phyloP scores from a whole-genome alignment of 352 stramenopile species.

The Phytopythium sindhum region DNA sequence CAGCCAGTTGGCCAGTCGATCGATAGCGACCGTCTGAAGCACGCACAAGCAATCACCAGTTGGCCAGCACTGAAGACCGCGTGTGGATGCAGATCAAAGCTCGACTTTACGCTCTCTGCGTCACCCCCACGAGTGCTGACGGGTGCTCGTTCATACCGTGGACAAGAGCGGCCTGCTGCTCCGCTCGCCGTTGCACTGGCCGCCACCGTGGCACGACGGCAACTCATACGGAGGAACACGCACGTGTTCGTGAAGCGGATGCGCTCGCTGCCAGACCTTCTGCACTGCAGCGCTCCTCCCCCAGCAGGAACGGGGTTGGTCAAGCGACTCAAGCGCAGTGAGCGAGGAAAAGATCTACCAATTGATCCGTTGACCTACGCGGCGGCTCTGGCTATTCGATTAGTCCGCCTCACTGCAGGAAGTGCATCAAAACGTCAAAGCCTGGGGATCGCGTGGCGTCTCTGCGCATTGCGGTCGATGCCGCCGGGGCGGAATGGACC shows the following conservation, averaged over 20 bases:
- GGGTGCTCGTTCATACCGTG: background rate
- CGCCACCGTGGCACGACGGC: background rate
- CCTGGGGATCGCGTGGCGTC: too few relatives aligned
- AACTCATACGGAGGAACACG: constrained; percentile 1
- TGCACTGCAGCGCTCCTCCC: too few relatives aligned
- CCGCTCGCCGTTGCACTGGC: background rate
- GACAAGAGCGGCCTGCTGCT: background rate
- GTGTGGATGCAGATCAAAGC: background rate
- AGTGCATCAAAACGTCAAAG: too few relatives aligned
- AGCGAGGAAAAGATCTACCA: background rate
- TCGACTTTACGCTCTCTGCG: background rate
- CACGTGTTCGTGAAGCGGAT: background rate
- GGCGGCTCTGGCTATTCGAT: background rate
- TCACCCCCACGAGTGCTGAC: too few relatives aligned
- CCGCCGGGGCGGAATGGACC: too few relatives aligned
- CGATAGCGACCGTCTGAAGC: background rate
- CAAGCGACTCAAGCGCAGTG: too few relatives aligned
- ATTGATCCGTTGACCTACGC: background rate
- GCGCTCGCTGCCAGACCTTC: too few relatives aligned
- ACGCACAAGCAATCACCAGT: background rate
- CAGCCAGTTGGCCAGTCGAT: background rate
- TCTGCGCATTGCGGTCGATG: background rate
- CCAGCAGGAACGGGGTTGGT: too few relatives aligned
- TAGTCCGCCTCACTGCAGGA: background rate
- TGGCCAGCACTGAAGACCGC: background rate